phyloP scores from a whole-genome alignment of 78 protist genomes.

The Isochrysis galbana region DNA sequence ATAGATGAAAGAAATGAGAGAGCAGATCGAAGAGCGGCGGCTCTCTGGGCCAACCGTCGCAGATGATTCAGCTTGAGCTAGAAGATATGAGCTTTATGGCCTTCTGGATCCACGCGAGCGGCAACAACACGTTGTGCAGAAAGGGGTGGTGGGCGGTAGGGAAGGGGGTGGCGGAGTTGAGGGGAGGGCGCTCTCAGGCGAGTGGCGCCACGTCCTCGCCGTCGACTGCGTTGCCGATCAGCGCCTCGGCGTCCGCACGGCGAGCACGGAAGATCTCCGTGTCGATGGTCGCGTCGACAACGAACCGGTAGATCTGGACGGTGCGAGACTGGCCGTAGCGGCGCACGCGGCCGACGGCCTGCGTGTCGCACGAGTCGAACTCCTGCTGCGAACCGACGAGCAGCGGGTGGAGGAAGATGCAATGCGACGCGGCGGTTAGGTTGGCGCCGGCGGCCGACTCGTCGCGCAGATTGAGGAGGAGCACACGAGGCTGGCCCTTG shows the following conservation, averaged over 20 bases:
- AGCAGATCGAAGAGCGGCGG: too few species aligned
- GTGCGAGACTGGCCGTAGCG: constrained; percentile 33
- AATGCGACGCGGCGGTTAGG: constrained; percentile 24
- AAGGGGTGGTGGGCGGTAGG: too few species aligned
- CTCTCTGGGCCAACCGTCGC: too few species aligned
- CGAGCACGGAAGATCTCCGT: neutral
- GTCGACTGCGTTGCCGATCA: neutral
- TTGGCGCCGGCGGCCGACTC: constrained; percentile 36
- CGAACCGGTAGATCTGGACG: constrained; percentile 22
- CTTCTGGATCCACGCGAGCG: too few species aligned
- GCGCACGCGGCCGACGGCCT: constrained; percentile 43
- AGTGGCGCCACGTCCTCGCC: neutral
- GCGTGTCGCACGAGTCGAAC: constrained; percentile 35
- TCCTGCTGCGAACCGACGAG: constrained; percentile 2
- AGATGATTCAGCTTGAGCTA: too few species aligned
- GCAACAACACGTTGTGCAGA: too few species aligned
- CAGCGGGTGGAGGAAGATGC: constrained; percentile 34
- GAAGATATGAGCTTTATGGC: too few species aligned
- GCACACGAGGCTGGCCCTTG: neutral
- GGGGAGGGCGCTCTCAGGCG: too few species aligned
- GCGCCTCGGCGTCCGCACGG: neutral
- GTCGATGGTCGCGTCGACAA: constrained; percentile 37
- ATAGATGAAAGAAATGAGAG: too few species aligned
- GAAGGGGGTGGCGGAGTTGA: too few species aligned
- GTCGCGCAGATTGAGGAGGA: constrained; percentile 28